Evolutionary conservation across 2,329 filamentous ascomycete genomes (phyloP).

Genomic region (Harringtonia lauricola): DNA sequence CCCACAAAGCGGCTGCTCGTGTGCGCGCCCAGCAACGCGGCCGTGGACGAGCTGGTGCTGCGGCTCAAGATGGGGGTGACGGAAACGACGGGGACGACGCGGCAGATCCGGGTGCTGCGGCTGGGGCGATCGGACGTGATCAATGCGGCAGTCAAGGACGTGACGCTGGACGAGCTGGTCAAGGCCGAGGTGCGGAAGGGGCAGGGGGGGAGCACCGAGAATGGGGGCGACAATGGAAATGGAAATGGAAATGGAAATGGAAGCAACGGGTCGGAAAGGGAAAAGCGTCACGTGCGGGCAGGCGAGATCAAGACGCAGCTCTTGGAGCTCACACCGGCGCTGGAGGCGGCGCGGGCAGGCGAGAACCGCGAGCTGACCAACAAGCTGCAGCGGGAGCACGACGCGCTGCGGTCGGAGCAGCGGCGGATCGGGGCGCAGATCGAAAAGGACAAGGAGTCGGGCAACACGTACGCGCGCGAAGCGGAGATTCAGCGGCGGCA

Average conservation of each 20-base stretch:
- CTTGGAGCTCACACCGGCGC: constrained; percentile 54
- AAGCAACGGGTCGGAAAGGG: constrained; percentile 38
- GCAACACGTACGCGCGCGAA: constrained; percentile 71
- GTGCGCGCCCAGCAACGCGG: constrained; percentile 96
- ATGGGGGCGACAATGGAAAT: constrained; percentile 3
- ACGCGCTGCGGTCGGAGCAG: constrained; percentile 53
- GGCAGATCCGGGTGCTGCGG: constrained; percentile 78
- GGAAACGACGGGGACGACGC: constrained; percentile 58
- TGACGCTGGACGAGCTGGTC: constrained; percentile 88
- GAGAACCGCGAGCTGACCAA: constrained; percentile 35
- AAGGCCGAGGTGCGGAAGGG: constrained; percentile 48
- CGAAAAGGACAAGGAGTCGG: constrained; percentile 76
- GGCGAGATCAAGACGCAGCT: constrained; percentile 67
- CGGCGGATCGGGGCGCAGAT: constrained; percentile 78
- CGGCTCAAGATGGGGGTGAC: constrained; percentile 82
- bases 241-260: background rate
- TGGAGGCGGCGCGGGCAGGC: constrained; percentile 54
- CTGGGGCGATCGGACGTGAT: constrained; percentile 87
- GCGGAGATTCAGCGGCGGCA: constrained; percentile 74
- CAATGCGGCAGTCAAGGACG: constrained; percentile 77
- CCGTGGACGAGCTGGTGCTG: constrained; percentile 90
- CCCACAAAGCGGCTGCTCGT: constrained; percentile 76
- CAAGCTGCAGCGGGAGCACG: constrained; percentile 64
- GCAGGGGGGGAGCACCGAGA: background rate
- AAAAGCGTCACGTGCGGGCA: constrained; percentile 52